Evolutionary conservation across 306 rosid genomes (phyloP).

Genomic region (Prosopis cineraria): DNA sequence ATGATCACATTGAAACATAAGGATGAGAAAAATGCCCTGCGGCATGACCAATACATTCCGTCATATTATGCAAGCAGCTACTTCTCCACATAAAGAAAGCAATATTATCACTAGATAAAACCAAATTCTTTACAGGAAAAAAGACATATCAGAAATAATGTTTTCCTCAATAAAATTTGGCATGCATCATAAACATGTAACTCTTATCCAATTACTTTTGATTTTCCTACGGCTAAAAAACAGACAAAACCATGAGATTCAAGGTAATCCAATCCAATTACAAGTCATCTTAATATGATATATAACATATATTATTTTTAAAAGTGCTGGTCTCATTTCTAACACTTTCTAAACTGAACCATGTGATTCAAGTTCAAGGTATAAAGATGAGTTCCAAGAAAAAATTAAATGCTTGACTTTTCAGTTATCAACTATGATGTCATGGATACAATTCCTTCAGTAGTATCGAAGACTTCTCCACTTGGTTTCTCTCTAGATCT

Average conservation of each 20-base stretch:
- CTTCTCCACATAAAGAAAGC: background rate
- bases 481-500: background rate
- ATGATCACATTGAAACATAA: slow-evolving; percentile 27
- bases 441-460: background rate
- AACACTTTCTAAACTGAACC: background rate
- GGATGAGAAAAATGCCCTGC: slow-evolving; percentile 27
- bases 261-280: background rate
- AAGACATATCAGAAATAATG: background rate
- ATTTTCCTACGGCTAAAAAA: background rate
- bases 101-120: background rate
- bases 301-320: too few species aligned
- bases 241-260: background rate
- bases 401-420: background rate
- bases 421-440: background rate
- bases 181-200: slow-evolving; percentile 13
- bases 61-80: slow-evolving; percentile 18
- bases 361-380: background rate
- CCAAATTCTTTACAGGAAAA: background rate
- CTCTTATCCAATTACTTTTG: too few species aligned
- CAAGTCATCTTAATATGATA: too few species aligned
- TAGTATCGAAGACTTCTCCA: background rate
- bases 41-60: slow-evolving; percentile 25
- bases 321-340: background rate
- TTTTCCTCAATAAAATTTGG: background rate
- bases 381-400: background rate